Evolutionary conservation across 495 filamentous ascomycete genomes (phyloP).

Genomic region (Penicillium manginii): DNA sequence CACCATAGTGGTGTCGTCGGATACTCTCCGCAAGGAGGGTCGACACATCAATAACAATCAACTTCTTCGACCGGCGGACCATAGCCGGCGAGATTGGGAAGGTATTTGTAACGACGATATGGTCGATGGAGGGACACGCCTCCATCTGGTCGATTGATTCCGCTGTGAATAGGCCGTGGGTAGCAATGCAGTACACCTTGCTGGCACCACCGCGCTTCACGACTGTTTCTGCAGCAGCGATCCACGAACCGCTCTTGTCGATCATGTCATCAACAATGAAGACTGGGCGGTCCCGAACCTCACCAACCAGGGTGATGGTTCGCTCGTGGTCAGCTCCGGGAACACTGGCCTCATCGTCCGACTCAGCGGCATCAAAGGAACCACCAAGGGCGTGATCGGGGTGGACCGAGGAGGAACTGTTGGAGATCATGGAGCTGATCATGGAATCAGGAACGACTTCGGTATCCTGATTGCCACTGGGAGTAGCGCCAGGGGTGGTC

Average conservation of each 20-base stretch:
- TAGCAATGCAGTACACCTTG: conserved; percentile 96
- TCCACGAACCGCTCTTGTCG: conserved; percentile 95
- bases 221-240: conserved; percentile 96
- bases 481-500: conserved; percentile 39
- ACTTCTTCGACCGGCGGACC: conserved; percentile 72
- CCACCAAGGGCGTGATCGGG: conserved; percentile 75
- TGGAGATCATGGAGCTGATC: conserved; percentile 68
- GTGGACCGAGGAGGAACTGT: conserved; percentile 56
- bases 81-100: conserved; percentile 84
- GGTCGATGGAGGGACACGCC: conserved; percentile 86
- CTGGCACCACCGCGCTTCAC: conserved; percentile 89
- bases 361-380: conserved; percentile 74
- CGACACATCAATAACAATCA: conserved; percentile 86
- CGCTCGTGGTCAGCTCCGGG: conserved; percentile 75
- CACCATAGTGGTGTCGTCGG: conserved; percentile 89
- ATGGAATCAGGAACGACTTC: conserved; percentile 63
- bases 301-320: conserved; percentile 94
- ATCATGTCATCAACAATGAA: conserved; percentile 99
- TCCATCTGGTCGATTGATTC: conserved; percentile 90
- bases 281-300: conserved; percentile 82
- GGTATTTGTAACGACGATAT: conserved; percentile 94
- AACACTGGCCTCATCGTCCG: conserved; percentile 87
- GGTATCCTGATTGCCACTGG: conserved; percentile 36
- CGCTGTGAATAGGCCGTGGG: conserved; percentile 90
- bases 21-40: conserved; percentile 90